Evolutionary conservation across 257 asterid species (phyloP), one percentile per base, ranked within the genome.

Genomic region (Solanum pinnatisectum): DNA sequence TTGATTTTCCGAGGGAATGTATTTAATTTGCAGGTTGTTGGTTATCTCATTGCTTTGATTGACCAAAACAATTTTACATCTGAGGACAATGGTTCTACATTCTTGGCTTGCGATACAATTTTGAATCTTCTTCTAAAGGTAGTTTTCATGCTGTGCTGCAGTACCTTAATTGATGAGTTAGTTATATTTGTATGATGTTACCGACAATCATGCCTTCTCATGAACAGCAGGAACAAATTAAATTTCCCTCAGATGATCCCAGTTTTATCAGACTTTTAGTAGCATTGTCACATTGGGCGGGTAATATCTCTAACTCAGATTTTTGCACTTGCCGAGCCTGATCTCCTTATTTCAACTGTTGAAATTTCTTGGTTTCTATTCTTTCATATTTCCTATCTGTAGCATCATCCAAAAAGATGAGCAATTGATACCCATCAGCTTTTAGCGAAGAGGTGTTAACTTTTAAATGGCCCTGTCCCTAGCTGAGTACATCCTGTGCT

Each of bases 51-150:
- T 56, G 84, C 92, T 87, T 89, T 93, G 92, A 90, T 94, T 87
- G 90, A 86, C 60, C 87, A 95, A 63, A 89, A 91, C 73, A 42
- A 89, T 90, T 42, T 88, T 32, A 87, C 78, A 71, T 87, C 68
- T 87, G 98, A 90, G 87, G 90, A 91, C 87, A 85, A 85, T 35
- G 88, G 93, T 91, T 90, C 94, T 74, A 87, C 95, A 82, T 90
- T 90, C 86, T 91, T 97, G 94, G 98, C 99, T 20, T 97, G 97
- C 13, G 98, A 97, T 90, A 95, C 98, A 36, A 88, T 95, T 86
- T 89, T 97, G 92, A 97, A 94, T 93, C 83, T 94, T 89, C 94
- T 93, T 40, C 85, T 92, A 83, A 94, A 94, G 98, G 96, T 95
- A 25, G 87, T 68, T 85, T 25, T 36, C 39, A 35, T 81, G 46